A percentile compares a stretch with the other conserved stretches of the same genome.
Conservation (phyloP, 2,329 filamentous ascomycete species). For the Fonsecaea erecta region DNA sequence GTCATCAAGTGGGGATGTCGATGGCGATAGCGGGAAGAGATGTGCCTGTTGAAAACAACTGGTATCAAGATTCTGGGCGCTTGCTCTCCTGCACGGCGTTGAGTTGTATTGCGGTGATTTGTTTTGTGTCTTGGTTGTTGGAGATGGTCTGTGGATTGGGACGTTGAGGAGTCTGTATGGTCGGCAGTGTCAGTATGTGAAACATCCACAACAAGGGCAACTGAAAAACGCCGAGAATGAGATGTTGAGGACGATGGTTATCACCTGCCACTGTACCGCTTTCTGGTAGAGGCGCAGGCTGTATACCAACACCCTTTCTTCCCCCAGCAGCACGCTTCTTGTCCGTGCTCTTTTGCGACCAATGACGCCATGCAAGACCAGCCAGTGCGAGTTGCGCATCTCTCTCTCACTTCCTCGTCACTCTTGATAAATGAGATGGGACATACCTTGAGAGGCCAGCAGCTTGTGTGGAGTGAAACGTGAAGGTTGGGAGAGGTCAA, state of each 20-base stretch:
- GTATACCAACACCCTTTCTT: neutral
- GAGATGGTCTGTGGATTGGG: neutral
- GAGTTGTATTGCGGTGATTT: neutral
- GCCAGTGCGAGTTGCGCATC: neutral
- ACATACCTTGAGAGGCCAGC: neutral
- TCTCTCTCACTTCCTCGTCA: neutral
- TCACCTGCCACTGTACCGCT: neutral
- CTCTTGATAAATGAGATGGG: neutral
- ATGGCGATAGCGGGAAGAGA: neutral
- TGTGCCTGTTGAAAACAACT: neutral
- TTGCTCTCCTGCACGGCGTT: neutral
- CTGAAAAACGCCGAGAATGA: neutral
- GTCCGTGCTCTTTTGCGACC: neutral
- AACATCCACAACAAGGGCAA: neutral
- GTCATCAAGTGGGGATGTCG: conserved; percentile 11
- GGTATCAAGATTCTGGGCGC: neutral
- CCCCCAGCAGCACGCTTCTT: neutral
- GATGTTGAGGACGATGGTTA: neutral
- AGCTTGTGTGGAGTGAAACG: neutral
- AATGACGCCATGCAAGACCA: neutral
- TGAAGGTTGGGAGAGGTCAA: neutral
- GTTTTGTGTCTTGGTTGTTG: neutral
- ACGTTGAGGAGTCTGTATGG: neutral
- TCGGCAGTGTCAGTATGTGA: conserved; percentile 9
- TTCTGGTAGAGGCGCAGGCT: neutral